phyloP scores from a whole-genome alignment of 345 rosid species.

The Acer saccharum region DNA sequence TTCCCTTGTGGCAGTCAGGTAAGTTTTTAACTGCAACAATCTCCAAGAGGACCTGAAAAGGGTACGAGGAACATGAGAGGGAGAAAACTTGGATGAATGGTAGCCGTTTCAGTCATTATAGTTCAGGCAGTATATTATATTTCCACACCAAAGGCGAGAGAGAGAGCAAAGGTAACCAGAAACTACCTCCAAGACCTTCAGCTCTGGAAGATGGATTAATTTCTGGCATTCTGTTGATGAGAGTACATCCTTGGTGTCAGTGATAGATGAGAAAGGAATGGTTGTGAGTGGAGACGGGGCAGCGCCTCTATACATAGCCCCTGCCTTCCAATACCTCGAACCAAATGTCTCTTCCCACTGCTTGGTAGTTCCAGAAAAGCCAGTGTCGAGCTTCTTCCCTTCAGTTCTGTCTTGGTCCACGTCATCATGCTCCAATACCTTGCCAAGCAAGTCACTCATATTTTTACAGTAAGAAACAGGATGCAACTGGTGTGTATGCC shows the following conservation, averaged over 20 bases:
- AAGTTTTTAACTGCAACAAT: conserved; percentile 72
- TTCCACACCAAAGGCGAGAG: conserved; percentile 2
- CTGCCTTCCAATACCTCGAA: conserved; percentile 84
- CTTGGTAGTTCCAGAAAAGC: conserved; percentile 78
- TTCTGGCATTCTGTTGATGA: conserved; percentile 25
- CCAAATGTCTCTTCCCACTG: conserved; percentile 93
- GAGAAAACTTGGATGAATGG: conserved; percentile 7
- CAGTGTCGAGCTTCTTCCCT: conserved; percentile 85
- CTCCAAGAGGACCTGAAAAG: conserved; percentile 63
- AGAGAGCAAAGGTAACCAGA: conserved; percentile 14
- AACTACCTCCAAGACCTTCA: conserved; percentile 73
- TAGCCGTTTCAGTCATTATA: conserved; percentile 6
- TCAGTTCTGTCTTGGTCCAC: conserved; percentile 85
- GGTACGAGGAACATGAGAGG: conserved; percentile 13
- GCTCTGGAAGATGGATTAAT: conserved; percentile 49
- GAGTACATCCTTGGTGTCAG: conserved; percentile 36
- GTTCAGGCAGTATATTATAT: conserved; percentile 3
- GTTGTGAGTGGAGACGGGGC: conserved; percentile 66
- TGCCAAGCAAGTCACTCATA: conserved; percentile 59
- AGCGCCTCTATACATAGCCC: conserved; percentile 87
- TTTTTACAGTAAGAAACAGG: conserved; percentile 75
- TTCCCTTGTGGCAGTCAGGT: conserved; percentile 65
- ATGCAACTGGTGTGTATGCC: conserved; percentile 98
- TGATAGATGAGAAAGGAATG: conserved; percentile 42
- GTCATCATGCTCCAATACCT: conserved; percentile 91